phyloP scores from a whole-genome alignment of 257 asterid genomes.

The Anisodus tanguticus region DNA sequence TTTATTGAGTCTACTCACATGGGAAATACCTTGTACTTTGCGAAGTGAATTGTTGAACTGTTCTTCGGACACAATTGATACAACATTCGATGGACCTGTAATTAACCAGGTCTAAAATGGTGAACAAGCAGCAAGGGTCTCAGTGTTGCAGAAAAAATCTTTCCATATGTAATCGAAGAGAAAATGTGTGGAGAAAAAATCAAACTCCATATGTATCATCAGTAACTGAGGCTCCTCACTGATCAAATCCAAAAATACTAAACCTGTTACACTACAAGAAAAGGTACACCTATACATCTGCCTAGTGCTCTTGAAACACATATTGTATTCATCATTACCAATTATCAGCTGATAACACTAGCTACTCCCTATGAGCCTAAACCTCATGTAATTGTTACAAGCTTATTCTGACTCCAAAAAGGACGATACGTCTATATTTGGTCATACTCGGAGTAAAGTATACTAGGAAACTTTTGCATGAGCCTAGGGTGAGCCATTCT shows the following conservation, averaged over 20 bases:
- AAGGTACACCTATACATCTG: neutral
- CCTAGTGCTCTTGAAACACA: neutral
- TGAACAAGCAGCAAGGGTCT: constrained; percentile 22
- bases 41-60: constrained; percentile 73
- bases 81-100: constrained; percentile 74
- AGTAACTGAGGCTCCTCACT: neutral
- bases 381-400: neutral
- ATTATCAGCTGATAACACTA: neutral
- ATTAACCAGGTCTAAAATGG: constrained; percentile 15
- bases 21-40: constrained; percentile 68
- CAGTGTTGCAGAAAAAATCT: neutral
- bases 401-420: neutral
- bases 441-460: neutral
- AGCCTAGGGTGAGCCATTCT: neutral
- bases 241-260: neutral
- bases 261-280: neutral
- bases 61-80: constrained; percentile 75
- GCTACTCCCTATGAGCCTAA: neutral
- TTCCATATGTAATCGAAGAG: neutral
- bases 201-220: neutral
- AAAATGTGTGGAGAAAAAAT: neutral
- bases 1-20: neutral
- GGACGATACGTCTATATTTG: neutral
- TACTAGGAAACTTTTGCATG: neutral
- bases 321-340: neutral